Conservation (phyloP, 257 asterid species). For the Apocynum venetum region DNA sequence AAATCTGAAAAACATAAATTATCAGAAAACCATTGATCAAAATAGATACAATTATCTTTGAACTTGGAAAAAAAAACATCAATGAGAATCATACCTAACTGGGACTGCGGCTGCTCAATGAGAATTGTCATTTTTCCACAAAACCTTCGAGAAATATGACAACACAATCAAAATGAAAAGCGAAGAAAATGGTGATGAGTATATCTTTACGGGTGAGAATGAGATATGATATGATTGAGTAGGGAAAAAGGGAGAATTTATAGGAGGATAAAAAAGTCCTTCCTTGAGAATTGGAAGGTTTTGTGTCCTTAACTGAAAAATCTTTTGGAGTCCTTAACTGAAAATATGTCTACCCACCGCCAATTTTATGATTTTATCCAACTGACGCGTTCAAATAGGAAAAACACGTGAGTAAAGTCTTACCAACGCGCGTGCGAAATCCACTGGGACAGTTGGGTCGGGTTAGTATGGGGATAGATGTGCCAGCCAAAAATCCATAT, state of each 20-base stretch:
- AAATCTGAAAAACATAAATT: conserved; percentile 19
- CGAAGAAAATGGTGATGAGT: no score
- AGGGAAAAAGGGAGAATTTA: conserved; percentile 32
- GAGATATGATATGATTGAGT: no score
- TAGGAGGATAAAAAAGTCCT: conserved; percentile 48
- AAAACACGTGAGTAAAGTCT: neutral
- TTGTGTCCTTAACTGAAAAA: conserved; percentile 38
- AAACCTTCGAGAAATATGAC: neutral
- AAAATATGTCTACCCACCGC: neutral
- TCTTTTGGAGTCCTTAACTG: conserved; percentile 5
- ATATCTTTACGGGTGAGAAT: no score
- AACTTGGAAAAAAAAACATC: no score
- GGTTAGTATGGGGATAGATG: no score
- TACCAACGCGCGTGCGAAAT: neutral
- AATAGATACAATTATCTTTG: neutral
- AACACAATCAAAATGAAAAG: neutral
- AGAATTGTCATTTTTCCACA: conserved; percentile 51
- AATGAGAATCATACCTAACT: conserved; percentile 31
- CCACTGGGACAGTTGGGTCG: neutral
- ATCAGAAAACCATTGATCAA: neutral
- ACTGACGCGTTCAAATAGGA: neutral
- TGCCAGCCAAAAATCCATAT: no score
- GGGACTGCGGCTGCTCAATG: conserved; percentile 35
- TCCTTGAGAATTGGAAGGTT: conserved; percentile 25
- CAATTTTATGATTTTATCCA: conserved; percentile 2